These are phyloP conservation scores for Zangia roseola DNA, from an alignment of 768 basidiomycete species.

Conservation along the genomic window DNA sequence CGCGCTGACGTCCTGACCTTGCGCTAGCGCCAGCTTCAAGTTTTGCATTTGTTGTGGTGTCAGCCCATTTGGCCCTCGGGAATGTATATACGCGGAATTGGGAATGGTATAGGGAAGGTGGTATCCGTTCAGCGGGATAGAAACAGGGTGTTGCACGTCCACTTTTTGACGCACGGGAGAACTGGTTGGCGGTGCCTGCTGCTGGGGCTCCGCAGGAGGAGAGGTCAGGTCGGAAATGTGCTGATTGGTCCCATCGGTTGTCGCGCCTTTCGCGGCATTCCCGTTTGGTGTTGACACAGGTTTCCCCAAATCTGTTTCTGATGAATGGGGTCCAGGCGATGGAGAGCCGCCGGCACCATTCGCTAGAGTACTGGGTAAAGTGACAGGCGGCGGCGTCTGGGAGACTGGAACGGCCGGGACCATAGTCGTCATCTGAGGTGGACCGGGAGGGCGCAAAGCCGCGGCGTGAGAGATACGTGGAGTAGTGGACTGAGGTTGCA, in stretches of 20 bases:
- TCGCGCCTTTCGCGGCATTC: constrained; percentile 27
- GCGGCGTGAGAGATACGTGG: constrained; percentile 57
- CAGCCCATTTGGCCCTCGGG: constrained; percentile 40
- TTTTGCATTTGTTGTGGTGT: constrained; percentile 60
- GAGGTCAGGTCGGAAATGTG: constrained; percentile 19
- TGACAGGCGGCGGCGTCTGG: constrained; percentile 34
- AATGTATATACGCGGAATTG: constrained; percentile 34
- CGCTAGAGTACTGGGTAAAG: constrained; percentile 19
- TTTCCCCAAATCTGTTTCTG: constrained; percentile 42
- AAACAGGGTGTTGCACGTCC: constrained; percentile 42
- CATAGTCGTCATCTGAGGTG: constrained; percentile 36
- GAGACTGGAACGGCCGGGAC: constrained; percentile 30
- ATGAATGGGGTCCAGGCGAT: constrained; percentile 38
- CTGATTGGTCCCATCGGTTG: constrained; percentile 28
- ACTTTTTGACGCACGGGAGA: constrained; percentile 50
- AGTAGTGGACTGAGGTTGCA: constrained; percentile 49
- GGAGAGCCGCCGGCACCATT: constrained; percentile 35
- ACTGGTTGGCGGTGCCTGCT: constrained; percentile 21
- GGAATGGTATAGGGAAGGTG: constrained; percentile 42
- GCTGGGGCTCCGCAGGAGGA: constrained; percentile 22
- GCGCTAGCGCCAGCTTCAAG: constrained; percentile 55
- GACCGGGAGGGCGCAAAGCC: constrained; percentile 31
- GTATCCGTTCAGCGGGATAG: constrained; percentile 45
- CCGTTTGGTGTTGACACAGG: constrained; percentile 17
- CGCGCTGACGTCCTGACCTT: constrained; percentile 38